Conservation (phyloP, 306 rosid genomes). For the Pyrus betulifolia region DNA sequence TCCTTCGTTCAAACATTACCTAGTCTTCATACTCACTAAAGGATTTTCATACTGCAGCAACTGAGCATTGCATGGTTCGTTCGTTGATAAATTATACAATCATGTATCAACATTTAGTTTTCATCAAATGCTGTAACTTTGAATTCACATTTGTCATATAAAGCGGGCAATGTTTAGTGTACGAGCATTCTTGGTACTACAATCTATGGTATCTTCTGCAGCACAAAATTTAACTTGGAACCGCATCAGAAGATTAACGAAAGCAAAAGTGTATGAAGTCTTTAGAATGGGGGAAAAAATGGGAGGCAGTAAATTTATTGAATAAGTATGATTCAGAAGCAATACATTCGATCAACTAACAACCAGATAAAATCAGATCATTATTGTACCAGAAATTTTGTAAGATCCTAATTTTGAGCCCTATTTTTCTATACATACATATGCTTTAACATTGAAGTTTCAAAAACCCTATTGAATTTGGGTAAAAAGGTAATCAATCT, state of each 20-base stretch:
- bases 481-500: constrained; percentile 18
- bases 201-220: background rate
- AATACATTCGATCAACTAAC: background rate
- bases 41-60: background rate
- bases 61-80: background rate
- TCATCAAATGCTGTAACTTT: background rate
- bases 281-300: constrained; percentile 1
- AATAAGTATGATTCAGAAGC: background rate
- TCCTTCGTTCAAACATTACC: background rate
- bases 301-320: background rate
- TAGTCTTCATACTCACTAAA: background rate
- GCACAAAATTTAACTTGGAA: background rate
- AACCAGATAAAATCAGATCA: constrained; percentile 16
- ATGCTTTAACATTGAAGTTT: constrained; percentile 21
- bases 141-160: background rate
- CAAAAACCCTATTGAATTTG: constrained; percentile 16
- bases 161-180: background rate
- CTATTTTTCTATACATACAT: constrained; percentile 32
- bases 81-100: background rate
- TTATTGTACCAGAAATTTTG: constrained; percentile 19
- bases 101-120: background rate
- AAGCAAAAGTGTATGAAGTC: background rate
- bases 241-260: background rate
- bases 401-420: constrained; percentile 24
- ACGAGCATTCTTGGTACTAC: background rate